A percentile compares a stretch with the other conserved stretches of the same genome.
These are phyloP conservation scores for Knufia fluminis DNA, from an alignment of 2,329 filamentous ascomycete genomes.

Conservation along the genomic window DNA sequence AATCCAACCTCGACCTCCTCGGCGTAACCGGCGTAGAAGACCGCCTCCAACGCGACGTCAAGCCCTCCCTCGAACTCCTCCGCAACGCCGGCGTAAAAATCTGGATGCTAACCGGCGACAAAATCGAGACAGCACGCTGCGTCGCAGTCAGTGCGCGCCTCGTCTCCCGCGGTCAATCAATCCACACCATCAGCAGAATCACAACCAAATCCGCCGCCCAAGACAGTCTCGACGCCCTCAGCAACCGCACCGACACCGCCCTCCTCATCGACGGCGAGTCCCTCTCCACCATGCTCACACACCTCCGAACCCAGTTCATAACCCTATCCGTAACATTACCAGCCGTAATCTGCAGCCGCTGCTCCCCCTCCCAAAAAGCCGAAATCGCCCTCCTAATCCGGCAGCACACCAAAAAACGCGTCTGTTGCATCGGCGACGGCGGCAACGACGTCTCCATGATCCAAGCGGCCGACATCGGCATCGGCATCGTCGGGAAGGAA, in stretches of 20 bases:
- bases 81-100: conserved; percentile 98
- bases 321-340: conserved; percentile 78
- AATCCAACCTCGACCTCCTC: conserved; percentile 79
- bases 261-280: conserved; percentile 93
- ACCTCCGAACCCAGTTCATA: conserved; percentile 80
- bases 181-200: conserved; percentile 82
- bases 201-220: conserved; percentile 76
- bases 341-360: conserved; percentile 90
- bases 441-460: conserved; percentile 99
- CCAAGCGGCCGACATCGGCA: conserved; percentile 92
- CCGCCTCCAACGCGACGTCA: conserved; percentile 90
- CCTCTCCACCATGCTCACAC: conserved; percentile 68
- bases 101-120: conserved; percentile 99
- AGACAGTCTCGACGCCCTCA: conserved; percentile 78
- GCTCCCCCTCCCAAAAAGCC: conserved; percentile 93
- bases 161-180: conserved; percentile 86
- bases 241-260: conserved; percentile 75
- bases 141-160: conserved; percentile 92
- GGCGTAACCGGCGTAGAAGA: conserved; percentile 98
- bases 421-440: conserved; percentile 95
- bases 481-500: conserved; percentile 97
- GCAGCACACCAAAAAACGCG: conserved; percentile 82
- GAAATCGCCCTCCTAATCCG: conserved; percentile 88
- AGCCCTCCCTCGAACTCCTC: conserved; percentile 84
- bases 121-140: conserved; percentile 93